Evolutionary conservation across 805 yeast species (phyloP), one percentile per base, ranked within the genome.

Genomic region (Candida ficus): DNA sequence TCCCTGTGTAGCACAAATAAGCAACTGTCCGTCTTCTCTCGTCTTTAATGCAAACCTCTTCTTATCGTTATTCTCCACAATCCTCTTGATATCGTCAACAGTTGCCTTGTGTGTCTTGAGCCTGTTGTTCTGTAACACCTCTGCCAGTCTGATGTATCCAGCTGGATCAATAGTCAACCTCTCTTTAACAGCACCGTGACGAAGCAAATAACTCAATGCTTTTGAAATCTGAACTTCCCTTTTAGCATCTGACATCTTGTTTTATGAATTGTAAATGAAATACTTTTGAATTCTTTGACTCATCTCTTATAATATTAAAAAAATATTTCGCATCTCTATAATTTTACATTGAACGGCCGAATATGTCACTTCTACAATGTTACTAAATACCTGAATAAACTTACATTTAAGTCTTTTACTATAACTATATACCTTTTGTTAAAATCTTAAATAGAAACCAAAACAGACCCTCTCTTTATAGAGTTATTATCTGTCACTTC

Each of bases 1-100:
- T 4, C 99, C 99, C 61, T 93, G 99, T 38, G 82, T 81, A 4
- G 99, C 98, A 56, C 97, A 77, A n/a, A 91, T 76, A 27, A 49
- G 37, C 11, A 45, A 37, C 5, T 43, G 53, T 11, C 57, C 61
- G 5, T 50, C 63, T 6, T 57, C 61, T 9, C 50, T 50, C 5
- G 39, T 37, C 7, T 44, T 44, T 11, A 89, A 45, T 27, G 71
- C 70, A 61, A 80, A 91, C 40, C 99, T 60, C 50, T 80, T 70
- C 62, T 91, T 91, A 39, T 72, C 78, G 52, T 90, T 85, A 7
- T 58, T 65, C 0, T 59, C 68, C 1, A 89, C 96, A 1, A 88
- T 71, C 16, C 75, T 53, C 31, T 65, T 52, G 4, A 93, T 56
- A 43, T 84, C 93, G 13, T 71, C 76, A 2, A 63, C 37, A 0